Conservation (phyloP, 139 green algal species). For the Volvox reticuliferus region DNA sequence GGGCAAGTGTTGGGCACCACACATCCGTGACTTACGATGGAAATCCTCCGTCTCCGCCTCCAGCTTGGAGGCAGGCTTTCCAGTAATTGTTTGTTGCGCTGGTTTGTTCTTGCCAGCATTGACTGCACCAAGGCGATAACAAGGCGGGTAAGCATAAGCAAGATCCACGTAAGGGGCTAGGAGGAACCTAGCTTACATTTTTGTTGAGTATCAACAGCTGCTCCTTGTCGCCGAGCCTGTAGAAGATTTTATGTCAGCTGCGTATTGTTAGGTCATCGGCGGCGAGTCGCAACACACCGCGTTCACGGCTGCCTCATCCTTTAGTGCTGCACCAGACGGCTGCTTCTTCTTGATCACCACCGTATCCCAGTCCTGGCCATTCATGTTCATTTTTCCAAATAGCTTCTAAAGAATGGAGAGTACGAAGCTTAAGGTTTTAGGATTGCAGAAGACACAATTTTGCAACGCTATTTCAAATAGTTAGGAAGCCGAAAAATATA, state of each 20-base stretch:
- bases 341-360: slow-evolving; percentile 82
- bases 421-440: background rate
- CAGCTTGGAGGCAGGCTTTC: slow-evolving; percentile 86
- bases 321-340: slow-evolving; percentile 48
- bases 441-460: background rate
- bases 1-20: background rate
- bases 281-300: slow-evolving; percentile 48
- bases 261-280: background rate
- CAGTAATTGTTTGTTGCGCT: slow-evolving; percentile 50
- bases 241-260: background rate
- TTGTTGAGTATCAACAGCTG: slow-evolving; percentile 74
- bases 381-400: slow-evolving; percentile 58
- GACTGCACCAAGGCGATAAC: slow-evolving; percentile 40
- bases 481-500: background rate
- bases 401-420: background rate
- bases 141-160: background rate
- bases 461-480: background rate
- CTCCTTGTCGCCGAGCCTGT: slow-evolving; percentile 65
- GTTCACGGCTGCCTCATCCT: slow-evolving; percentile 72
- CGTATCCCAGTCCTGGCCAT: slow-evolving; percentile 75
- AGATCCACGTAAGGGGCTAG: background rate
- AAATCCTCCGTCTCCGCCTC: slow-evolving; percentile 93
- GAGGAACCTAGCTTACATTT: slow-evolving; percentile 66
- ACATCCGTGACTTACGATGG: slow-evolving; percentile 58
- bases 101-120: slow-evolving; percentile 61